Evolutionary conservation across 768 basidiomycete genomes (phyloP).

Genomic region (Tulasnella sp.): DNA sequence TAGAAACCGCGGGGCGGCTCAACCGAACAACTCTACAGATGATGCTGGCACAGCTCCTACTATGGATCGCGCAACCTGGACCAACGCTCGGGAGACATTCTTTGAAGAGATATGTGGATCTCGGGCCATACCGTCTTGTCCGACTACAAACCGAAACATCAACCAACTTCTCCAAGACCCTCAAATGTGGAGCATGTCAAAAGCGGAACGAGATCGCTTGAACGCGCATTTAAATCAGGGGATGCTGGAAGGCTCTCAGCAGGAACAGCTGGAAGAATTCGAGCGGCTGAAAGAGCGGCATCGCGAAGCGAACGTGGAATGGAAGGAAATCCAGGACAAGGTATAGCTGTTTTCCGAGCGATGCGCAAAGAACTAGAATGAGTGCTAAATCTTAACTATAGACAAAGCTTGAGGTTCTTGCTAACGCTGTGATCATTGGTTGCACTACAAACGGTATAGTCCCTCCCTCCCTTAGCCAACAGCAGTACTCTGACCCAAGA

Average conservation of each 20-base stretch:
- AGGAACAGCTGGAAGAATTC: slow-evolving; percentile 50
- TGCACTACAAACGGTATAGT: slow-evolving; percentile 72
- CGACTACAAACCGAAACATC: slow-evolving; percentile 45
- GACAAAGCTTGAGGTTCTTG: slow-evolving; percentile 61
- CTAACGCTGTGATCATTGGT: slow-evolving; percentile 63
- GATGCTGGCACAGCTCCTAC: background rate
- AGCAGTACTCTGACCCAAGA: background rate
- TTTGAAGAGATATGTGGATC: slow-evolving; percentile 13
- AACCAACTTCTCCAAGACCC: slow-evolving; percentile 44
- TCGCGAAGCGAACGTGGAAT: slow-evolving; percentile 47
- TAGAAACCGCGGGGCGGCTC: background rate
- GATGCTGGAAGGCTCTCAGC: slow-evolving; percentile 45
- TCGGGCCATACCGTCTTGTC: slow-evolving; percentile 48
- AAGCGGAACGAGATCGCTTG: slow-evolving; percentile 52
- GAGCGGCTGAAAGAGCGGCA: slow-evolving; percentile 49
- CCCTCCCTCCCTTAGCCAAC: background rate
- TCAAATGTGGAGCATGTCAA: slow-evolving; percentile 60
- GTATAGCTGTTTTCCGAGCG: slow-evolving; percentile 57
- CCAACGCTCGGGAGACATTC: background rate
- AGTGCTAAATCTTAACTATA: slow-evolving; percentile 46
- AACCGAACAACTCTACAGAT: background rate
- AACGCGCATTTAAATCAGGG: slow-evolving; percentile 54
- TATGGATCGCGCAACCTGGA: background rate
- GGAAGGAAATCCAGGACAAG: slow-evolving; percentile 56
- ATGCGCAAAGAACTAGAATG: background rate